Base-by-base conservation (phyloP, 176 grass and related monocot genomes). In the Stipa capillata region DNA sequence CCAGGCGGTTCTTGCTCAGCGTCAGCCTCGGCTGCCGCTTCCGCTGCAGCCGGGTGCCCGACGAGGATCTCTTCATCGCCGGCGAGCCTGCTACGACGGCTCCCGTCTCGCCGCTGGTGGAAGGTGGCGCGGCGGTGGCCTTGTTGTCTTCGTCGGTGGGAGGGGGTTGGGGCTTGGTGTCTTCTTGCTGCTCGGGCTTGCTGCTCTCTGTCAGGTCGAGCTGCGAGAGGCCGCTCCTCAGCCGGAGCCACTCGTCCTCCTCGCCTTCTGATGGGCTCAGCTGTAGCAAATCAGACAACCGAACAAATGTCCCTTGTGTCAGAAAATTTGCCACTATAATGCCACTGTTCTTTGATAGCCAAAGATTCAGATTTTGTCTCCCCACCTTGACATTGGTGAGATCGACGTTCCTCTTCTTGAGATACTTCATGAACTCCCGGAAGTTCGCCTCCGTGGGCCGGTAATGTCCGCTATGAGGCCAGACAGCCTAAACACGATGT, bases 371-470 rank as follows among this genome's bases (percentile, higher is more conserved):
- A 23, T 76, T 68, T 62, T 57, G 10, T 16, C 12, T 27, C 15
- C 39, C 79, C 54, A 87, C 95, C 87, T 94, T 88, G 73, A 97
- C 87, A 85, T 94, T 76, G n/a, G 85, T 82, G 79, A 97, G 92
- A 85, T 94, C 89, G 7, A 97, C 80, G 56, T 89, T 77, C 56
- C 80, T 90, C 6, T 83, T 85, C 85, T 76, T 88, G 35, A 97
- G 91, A 69, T 88, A 97, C 44, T 40, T 94, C 94, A 90, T 92
- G 73, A 97, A 94, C 60, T 92, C 89, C 35, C 79, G 61, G 54
- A 97, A 97, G 74, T 97, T 97, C 15, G 89, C 87, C 74, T 97
- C 87, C 1, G 95, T 97, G n/a, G 95, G 95, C 14, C 89, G 83
- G 47, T 97, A 97, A 60, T 94, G 95, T 35, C 95, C 95, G 33